Evolutionary conservation across 139 green algal genomes (phyloP), one percentile per base, ranked within the genome.

Genomic region (Coelastrella sp.): DNA sequence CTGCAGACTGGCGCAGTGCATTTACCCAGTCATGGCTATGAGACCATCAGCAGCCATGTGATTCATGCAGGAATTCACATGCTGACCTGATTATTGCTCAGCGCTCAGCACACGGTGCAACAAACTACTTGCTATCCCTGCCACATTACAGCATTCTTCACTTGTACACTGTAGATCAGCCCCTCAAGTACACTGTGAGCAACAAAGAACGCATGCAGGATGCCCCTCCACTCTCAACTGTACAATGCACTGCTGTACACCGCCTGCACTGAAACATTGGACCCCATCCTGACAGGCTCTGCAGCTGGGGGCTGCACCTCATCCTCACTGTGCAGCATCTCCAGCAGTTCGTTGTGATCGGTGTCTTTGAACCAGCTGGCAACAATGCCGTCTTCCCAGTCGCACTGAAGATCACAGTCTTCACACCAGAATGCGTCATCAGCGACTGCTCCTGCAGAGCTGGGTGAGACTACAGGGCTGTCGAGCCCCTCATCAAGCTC

Each of bases 381-480:
- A 7, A 88, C 68, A 17, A 88, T 57, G 5, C 83, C 83, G 68
- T 88, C 83, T 73, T 88, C 83, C 83, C 83, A 88, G 8, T 88
- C 68, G 14, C 83, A 88, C 54, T 88, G 83, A 17, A 80, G 66
- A 11, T 73, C 59, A 73, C 14, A 8, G 5, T 23, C 80, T 54
- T 86, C 59, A 47, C 78, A 76, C 68, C 68, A 76, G 2, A 76
- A 47, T 4, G 68, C 68, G 19, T 54, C 78, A 73, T 58, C 78
- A 68, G 78, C 78, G 11, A 14, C 78, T 85, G 56, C 56, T 54
- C 13, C 54, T 68, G 56, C 56, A 20, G 56, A 32, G 11, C 54
- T 14, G 14, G 56, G 54, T 14, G 54, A 59, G 54, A 47, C 5
- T 56, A 85, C 10, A 7, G 16, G 78, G 10, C 20, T 59, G 3